These are phyloP conservation scores for Daldinia sp. DNA, from an alignment of 2,329 filamentous ascomycete genomes.

Conservation along the genomic window DNA sequence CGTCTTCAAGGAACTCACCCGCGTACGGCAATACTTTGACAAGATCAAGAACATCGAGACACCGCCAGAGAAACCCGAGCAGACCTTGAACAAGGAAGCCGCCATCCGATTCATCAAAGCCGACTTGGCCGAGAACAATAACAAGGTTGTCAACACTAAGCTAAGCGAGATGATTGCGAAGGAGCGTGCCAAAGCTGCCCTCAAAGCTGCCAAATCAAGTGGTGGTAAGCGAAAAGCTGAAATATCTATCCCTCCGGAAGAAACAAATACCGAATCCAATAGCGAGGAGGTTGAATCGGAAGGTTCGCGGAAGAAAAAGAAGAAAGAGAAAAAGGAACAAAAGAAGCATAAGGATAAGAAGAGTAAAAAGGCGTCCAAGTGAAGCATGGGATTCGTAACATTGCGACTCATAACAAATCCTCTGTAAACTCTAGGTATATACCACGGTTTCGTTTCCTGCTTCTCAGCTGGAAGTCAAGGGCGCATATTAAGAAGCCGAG, in stretches of 20 bases:
- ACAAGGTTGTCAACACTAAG: conserved; percentile 64
- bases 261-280: conserved; percentile 42
- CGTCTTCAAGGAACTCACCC: conserved; percentile 85
- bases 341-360: conserved; percentile 55
- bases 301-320: conserved; percentile 57
- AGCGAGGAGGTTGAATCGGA: conserved; percentile 52
- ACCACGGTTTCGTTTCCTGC: not conserved
- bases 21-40: conserved; percentile 90
- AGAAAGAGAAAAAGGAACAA: conserved; percentile 52
- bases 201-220: conserved; percentile 57
- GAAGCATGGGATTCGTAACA: not conserved
- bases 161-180: conserved; percentile 68
- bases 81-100: conserved; percentile 77
- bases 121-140: conserved; percentile 72
- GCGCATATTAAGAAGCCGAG: not conserved
- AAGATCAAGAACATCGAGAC: conserved; percentile 87
- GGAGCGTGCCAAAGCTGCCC: conserved; percentile 65
- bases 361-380: conserved; percentile 46
- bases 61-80: conserved; percentile 65
- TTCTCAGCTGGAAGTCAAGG: not conserved
- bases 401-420: not conserved
- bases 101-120: conserved; percentile 85
- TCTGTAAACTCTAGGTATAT: not conserved
- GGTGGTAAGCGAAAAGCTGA: conserved; percentile 50
- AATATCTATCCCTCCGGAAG: conserved; percentile 36